Percentiles rank a stretch among this genome's conserved stretches.
phyloP scores from a whole-genome alignment of 352 stramenopile genomes.

The Aphanomyces euteiches region DNA sequence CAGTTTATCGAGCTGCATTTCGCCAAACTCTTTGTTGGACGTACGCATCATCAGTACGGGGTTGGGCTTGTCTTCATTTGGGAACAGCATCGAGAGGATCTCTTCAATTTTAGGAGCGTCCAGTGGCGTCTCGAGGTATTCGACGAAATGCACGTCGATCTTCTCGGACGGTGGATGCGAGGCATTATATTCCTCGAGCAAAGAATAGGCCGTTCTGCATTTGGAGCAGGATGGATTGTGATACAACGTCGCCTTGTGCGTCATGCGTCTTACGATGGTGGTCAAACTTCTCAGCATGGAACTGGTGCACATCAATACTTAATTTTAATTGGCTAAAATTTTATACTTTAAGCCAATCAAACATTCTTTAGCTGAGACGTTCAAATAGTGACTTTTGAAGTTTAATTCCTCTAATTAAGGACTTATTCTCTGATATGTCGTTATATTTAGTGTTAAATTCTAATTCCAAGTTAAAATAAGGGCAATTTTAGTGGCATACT shows the following conservation, averaged over 20 bases:
- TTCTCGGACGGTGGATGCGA: not conserved
- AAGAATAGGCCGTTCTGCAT: not conserved
- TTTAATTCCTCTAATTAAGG: no score
- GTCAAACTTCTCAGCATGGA: no score
- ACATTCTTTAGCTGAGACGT: no score
- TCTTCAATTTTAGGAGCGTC: not conserved
- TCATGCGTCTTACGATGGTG: not conserved
- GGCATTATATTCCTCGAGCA: slow-evolving; percentile 6
- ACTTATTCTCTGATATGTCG: no score
- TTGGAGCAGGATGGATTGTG: slow-evolving; percentile 29
- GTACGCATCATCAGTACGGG: slow-evolving; percentile 23
- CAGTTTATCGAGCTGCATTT: slow-evolving; percentile 4
- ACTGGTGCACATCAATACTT: no score
- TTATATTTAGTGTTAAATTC: no score
- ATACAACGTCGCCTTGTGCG: slow-evolving; percentile 13
- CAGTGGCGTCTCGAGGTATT: slow-evolving; percentile 21
- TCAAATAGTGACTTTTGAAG: no score
- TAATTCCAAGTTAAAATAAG: no score
- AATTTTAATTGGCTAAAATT: no score
- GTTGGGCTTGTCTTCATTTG: not conserved
- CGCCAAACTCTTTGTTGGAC: slow-evolving; percentile 8
- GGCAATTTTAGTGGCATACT: no score
- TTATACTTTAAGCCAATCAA: no score
- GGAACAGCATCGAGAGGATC: not conserved
- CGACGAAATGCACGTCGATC: slow-evolving; percentile 15